Evolutionary conservation across 2,329 filamentous ascomycete species (phyloP).

Genomic region (Epichloe festucae): DNA sequence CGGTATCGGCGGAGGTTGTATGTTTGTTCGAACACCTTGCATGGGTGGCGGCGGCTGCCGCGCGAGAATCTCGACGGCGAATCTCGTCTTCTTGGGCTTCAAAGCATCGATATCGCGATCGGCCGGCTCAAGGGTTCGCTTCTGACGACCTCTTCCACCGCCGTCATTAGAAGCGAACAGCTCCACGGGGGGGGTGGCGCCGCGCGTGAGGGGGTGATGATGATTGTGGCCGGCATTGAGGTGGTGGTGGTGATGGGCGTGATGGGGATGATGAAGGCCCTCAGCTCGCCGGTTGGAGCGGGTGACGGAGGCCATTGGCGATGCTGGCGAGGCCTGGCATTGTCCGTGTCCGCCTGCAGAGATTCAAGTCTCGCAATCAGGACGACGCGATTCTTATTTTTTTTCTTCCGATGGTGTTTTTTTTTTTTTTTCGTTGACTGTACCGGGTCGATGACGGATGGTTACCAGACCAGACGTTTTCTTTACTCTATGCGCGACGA

Average conservation of each 20-base stretch:
- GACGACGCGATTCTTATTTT: slow-evolving; percentile 1
- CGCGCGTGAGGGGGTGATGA: slow-evolving; percentile 12
- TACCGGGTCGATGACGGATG: not conserved
- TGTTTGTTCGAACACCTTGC: slow-evolving; percentile 12
- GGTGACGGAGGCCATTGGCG: slow-evolving; percentile 38
- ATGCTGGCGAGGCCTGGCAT: slow-evolving; percentile 23
- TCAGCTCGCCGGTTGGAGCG: slow-evolving; percentile 38
- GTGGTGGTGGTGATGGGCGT: slow-evolving; percentile 12
- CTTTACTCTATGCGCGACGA: not conserved
- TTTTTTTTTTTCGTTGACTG: not conserved
- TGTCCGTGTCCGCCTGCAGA: slow-evolving; percentile 16
- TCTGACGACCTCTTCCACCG: slow-evolving; percentile 28
- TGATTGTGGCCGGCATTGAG: slow-evolving; percentile 15
- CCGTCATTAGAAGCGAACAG: slow-evolving; percentile 17
- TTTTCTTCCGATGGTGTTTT: not conserved
- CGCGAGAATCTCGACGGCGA: slow-evolving; percentile 39
- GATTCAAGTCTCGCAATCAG: slow-evolving; percentile 2
- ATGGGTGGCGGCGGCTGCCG: slow-evolving; percentile 15
- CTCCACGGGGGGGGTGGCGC: slow-evolving; percentile 1
- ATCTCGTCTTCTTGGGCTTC: slow-evolving; percentile 35
- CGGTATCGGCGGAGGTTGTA: slow-evolving; percentile 14
- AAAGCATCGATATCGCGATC: slow-evolving; percentile 32
- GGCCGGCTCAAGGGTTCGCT: slow-evolving; percentile 33
- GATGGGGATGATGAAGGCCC: slow-evolving; percentile 23
- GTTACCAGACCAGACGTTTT: not conserved